phyloP scores from a whole-genome alignment of 139 green algal genomes.

The Haematococcus lacustris region DNA sequence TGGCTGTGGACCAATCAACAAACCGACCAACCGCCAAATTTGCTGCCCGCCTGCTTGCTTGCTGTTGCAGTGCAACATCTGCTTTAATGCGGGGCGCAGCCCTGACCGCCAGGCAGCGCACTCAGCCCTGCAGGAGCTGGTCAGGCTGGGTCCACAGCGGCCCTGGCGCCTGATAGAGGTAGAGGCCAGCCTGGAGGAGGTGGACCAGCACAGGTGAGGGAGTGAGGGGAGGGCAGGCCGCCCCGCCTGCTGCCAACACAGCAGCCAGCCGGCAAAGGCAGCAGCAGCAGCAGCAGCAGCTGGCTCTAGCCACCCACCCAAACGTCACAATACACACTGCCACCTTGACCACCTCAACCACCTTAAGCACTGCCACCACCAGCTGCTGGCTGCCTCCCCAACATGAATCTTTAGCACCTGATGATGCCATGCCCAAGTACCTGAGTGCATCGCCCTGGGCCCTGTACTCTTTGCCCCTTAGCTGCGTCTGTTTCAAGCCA shows the following conservation, averaged over 20 bases:
- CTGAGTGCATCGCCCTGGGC: not conserved
- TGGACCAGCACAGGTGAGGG: constrained; percentile 43
- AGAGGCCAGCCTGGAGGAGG: constrained; percentile 61
- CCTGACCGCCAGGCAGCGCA: constrained; percentile 69
- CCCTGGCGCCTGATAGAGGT: constrained; percentile 79
- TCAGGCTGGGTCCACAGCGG: constrained; percentile 34
- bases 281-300: not conserved
- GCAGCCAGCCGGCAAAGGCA: not conserved
- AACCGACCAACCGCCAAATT: too few relatives aligned
- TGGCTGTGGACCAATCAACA: too few relatives aligned
- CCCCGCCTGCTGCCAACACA: not conserved
- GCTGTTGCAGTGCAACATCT: constrained; percentile 83
- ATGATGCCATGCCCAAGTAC: not conserved
- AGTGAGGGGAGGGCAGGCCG: not conserved
- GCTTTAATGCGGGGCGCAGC: constrained; percentile 70
- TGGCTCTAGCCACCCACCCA: not conserved
- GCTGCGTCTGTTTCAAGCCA: not conserved
- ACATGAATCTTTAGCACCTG: too few relatives aligned
- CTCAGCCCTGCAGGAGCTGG: constrained; percentile 53
- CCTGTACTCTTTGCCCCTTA: not conserved
- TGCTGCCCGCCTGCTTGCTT: too few relatives aligned
- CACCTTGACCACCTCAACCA: not conserved
- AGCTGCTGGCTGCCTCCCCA: too few relatives aligned
- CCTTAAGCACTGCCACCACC: too few relatives aligned
- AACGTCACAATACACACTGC: not conserved